Conservation (phyloP, 768 basidiomycete genomes). For the Lentinula aciculospora region DNA sequence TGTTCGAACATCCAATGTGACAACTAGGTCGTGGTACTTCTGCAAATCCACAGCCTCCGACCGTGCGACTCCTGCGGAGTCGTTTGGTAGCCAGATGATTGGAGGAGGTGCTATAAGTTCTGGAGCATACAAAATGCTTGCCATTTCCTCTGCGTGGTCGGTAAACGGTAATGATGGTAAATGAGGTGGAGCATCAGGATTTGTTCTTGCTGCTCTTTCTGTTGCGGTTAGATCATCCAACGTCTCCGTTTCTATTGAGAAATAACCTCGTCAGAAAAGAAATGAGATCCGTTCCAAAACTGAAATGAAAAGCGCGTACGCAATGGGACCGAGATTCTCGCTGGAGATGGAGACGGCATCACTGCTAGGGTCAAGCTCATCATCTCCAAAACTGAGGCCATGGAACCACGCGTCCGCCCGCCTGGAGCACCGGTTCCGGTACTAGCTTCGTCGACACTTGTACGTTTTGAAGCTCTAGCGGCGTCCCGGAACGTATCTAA, state of each 20-base stretch:
- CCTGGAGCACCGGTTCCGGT: conserved; percentile 38
- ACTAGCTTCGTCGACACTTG: conserved; percentile 42
- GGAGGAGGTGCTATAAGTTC: conserved; percentile 75
- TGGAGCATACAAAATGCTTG: conserved; percentile 74
- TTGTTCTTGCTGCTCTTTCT: conserved; percentile 70
- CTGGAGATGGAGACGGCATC: conserved; percentile 51
- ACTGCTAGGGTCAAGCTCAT: conserved; percentile 77
- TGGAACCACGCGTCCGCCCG: conserved; percentile 57
- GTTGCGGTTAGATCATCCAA: conserved; percentile 80
- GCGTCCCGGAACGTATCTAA: conserved; percentile 45
- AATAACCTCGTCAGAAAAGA: not conserved
- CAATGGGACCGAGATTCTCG: conserved; percentile 59
- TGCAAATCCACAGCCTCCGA: conserved; percentile 74
- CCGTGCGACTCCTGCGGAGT: conserved; percentile 64
- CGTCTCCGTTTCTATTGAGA: conserved; percentile 55
- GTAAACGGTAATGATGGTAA: conserved; percentile 64
- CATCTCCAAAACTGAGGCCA: conserved; percentile 81
- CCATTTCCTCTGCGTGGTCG: conserved; percentile 75
- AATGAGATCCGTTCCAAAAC: not conserved
- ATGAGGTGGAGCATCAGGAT: conserved; percentile 69
- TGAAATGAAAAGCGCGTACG: conserved; percentile 37
- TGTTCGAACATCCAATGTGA: conserved; percentile 61
- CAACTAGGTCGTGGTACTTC: conserved; percentile 65
- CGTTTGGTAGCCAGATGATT: conserved; percentile 83
- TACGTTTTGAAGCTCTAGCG: conserved; percentile 31